Percentiles rank a stretch among this genome's conserved stretches.
These are phyloP conservation scores for Aurifilum marmelostoma DNA, from an alignment of 2,329 filamentous ascomycete species.

Conservation along the genomic window DNA sequence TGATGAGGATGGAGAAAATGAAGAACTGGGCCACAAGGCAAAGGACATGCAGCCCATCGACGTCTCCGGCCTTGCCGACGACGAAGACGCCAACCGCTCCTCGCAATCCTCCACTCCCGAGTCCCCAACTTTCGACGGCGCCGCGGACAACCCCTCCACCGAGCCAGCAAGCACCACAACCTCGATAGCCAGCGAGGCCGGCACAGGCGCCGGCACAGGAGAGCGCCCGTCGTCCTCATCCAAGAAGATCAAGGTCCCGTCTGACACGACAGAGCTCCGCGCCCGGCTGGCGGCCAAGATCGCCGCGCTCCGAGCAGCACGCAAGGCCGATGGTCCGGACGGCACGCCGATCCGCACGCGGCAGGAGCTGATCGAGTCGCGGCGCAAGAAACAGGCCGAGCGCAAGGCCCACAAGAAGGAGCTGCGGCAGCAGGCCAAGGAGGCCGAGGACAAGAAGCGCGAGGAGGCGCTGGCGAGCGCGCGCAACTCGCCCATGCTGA, in stretches of 20 bases:
- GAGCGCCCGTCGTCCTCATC: conserved; percentile 57
- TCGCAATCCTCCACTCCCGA: conserved; percentile 54
- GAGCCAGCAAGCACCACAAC: conserved; percentile 64
- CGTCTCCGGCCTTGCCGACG: conserved; percentile 50
- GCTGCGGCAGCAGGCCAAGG: conserved; percentile 73
- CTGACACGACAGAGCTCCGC: conserved; percentile 75
- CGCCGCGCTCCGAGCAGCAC: conserved; percentile 78
- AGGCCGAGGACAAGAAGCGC: conserved; percentile 73
- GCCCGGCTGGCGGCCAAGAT: conserved; percentile 81
- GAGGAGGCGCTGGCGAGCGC: conserved; percentile 64
- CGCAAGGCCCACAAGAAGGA: conserved; percentile 90
- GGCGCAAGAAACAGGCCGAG: conserved; percentile 84
- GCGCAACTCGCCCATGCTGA: conserved; percentile 62
- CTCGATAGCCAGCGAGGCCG: conserved; percentile 69
- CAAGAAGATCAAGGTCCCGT: conserved; percentile 68
- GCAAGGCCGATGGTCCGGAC: conserved; percentile 84
- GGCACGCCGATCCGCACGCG: conserved; percentile 82
- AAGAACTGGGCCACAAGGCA: conserved; percentile 31
- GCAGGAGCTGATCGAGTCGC: conserved; percentile 88
- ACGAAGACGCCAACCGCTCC: conserved; percentile 46
- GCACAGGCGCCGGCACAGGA: conserved; percentile 33
- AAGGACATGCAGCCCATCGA: conserved; percentile 49
- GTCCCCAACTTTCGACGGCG: conserved; percentile 65
- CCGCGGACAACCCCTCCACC: conserved; percentile 42
- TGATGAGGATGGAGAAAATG: conserved; percentile 39